A percentile compares a stretch with the other conserved stretches of the same genome.
These are phyloP conservation scores for Baorangia bicolor DNA, from an alignment of 768 basidiomycete species.

Conservation along the genomic window DNA sequence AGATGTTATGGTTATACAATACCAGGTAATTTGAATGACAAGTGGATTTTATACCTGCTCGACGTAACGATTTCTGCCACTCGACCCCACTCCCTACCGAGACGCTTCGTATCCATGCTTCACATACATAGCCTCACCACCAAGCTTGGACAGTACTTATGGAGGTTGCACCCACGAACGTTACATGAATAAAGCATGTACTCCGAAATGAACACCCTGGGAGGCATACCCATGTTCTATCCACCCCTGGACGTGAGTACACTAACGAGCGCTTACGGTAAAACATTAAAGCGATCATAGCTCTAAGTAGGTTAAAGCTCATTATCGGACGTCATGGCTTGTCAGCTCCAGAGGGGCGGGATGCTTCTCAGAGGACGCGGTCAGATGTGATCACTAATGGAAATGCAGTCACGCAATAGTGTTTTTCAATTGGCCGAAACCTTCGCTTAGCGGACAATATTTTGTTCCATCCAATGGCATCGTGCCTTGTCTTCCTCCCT, in stretches of 20 bases:
- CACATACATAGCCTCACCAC: background rate
- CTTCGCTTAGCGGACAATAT: background rate
- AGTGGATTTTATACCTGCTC: background rate
- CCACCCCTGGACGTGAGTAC: slow-evolving; percentile 7
- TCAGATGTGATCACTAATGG: background rate
- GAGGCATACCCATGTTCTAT: background rate
- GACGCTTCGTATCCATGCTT: background rate
- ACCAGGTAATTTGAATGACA: background rate
- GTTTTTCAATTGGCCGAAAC: background rate
- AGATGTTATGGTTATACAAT: background rate
- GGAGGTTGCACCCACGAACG: background rate
- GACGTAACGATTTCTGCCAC: background rate
- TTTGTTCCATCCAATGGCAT: slow-evolving; percentile 2
- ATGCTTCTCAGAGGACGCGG: background rate
- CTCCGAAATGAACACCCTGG: background rate
- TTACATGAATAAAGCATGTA: background rate
- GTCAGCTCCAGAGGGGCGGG: background rate
- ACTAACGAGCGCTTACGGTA: background rate
- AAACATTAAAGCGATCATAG: background rate
- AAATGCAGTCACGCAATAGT: background rate
- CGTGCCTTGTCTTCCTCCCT: background rate
- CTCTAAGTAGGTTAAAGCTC: background rate
- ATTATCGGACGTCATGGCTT: background rate
- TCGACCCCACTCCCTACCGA: background rate
- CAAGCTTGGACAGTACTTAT: background rate